Percentiles rank a stretch among this genome's conserved stretches.
Conservation (phyloP, 1,139 yeast genomes). For the Geotrichum carabidarum region DNA sequence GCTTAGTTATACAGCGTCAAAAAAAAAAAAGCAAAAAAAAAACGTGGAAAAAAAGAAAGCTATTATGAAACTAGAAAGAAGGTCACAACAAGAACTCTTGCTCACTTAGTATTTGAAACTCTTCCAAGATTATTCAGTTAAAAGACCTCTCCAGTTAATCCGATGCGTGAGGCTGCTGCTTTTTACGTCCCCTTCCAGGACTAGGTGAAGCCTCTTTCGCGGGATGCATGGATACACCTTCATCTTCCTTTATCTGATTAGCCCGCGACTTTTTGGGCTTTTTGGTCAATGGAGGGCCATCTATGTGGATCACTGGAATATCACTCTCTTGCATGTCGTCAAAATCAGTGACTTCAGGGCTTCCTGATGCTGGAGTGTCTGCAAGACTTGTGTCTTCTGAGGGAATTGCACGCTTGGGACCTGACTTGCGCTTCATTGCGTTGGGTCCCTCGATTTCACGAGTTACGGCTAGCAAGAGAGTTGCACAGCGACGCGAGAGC, state of each 20-base stretch:
- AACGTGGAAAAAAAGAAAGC: too few species aligned
- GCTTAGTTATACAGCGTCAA: too few species aligned
- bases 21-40: too few species aligned
- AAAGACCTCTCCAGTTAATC: too few species aligned
- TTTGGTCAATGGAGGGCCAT: conserved; percentile 21
- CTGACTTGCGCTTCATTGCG: conserved; percentile 22
- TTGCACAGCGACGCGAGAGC: conserved; percentile 74
- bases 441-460: conserved; percentile 34
- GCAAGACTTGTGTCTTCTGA: conserved; percentile 17
- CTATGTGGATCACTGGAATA: conserved; percentile 3
- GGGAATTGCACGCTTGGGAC: conserved; percentile 13
- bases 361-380: conserved; percentile 21
- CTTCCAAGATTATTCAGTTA: too few species aligned
- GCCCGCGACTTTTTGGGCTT: conserved; percentile 25
- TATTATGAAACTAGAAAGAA: too few species aligned
- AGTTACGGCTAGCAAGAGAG: conserved; percentile 48
- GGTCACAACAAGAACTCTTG: too few species aligned
- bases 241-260: conserved; percentile 21
- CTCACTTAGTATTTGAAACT: too few species aligned
- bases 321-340: conserved; percentile 24
- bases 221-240: neutral
- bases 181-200: conserved; percentile 3
- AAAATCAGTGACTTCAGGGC: conserved; percentile 23
- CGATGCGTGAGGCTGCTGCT: neutral
- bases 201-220: conserved; percentile 2